Evolutionary conservation across 805 yeast species (phyloP).

Genomic region (Ogataea nonfermentans): DNA sequence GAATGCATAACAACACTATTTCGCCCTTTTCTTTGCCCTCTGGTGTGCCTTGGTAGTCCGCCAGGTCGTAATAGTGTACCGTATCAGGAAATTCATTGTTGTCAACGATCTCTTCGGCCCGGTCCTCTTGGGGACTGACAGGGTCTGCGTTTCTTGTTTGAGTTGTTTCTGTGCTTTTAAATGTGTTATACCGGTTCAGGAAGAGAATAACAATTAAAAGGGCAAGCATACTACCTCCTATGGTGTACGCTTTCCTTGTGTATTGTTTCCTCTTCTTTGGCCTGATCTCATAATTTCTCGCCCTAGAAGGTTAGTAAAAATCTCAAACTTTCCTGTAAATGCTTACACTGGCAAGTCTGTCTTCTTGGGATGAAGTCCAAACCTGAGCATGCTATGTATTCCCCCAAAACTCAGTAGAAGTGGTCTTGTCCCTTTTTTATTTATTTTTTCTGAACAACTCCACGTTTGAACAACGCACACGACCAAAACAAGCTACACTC

Average conservation of each 20-base stretch:
- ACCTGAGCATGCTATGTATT: conserved; percentile 14
- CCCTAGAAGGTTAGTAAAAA: conserved; percentile 3
- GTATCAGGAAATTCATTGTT: conserved; percentile 12
- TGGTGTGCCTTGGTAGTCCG: conserved; percentile 51
- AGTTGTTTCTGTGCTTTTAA: not conserved
- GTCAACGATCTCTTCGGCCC: conserved; percentile 1
- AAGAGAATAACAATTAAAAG: conserved; percentile 6
- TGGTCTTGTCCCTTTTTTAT: not conserved
- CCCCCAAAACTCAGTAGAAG: not conserved
- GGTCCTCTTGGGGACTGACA: conserved; percentile 1
- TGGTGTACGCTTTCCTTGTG: conserved; percentile 4
- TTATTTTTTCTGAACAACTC: conserved; percentile 1
- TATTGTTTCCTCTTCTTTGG: conserved; percentile 16
- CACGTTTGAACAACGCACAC: conserved; percentile 1
- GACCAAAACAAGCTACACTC: conserved; percentile 21
- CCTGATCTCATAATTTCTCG: conserved; percentile 18
- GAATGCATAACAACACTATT: conserved; percentile 66
- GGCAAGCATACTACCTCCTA: conserved; percentile 6
- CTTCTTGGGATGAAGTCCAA: conserved; percentile 40
- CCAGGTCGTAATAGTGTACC: conserved; percentile 62
- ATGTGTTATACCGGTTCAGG: conserved; percentile 4
- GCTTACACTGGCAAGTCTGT: conserved; percentile 49
- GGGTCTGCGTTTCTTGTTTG: conserved; percentile 6
- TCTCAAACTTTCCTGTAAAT: not conserved
- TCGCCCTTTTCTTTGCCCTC: conserved; percentile 55